phyloP scores from a whole-genome alignment of 2,329 filamentous ascomycete genomes.

The Colletotrichum theobromicola region DNA sequence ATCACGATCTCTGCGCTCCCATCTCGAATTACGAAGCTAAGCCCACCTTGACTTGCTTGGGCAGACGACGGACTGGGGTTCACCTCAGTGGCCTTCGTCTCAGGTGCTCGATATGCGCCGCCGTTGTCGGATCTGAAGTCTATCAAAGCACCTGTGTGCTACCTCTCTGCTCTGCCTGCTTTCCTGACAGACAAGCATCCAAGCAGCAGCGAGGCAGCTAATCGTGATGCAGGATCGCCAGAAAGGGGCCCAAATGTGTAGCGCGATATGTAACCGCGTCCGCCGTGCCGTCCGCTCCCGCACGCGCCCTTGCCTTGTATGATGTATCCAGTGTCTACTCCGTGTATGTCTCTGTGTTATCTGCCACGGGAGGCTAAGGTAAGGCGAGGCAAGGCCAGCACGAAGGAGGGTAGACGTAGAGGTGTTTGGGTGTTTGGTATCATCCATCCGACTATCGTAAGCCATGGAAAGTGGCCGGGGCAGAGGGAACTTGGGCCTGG shows the following conservation, averaged over 20 bases:
- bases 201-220: not conserved
- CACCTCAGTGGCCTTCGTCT: not conserved
- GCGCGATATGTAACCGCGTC: not conserved
- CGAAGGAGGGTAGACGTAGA: not conserved
- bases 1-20: not conserved
- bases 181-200: not conserved
- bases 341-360: slow-evolving; percentile 4
- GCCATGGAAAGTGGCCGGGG: not conserved
- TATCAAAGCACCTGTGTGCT: not conserved
- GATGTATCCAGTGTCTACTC: slow-evolving; percentile 8
- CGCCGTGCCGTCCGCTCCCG: not conserved
- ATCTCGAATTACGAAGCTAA: not conserved
- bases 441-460: not conserved
- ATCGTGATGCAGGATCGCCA: not conserved
- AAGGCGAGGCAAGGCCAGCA: not conserved
- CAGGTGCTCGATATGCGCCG: not conserved
- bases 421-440: not conserved
- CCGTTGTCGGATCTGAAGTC: slow-evolving; percentile 4
- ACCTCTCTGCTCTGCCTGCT: not conserved
- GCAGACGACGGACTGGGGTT: not conserved
- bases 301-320: not conserved
- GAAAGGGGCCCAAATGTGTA: not conserved
- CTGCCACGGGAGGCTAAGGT: not conserved
- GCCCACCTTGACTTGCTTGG: not conserved
- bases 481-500: not conserved